Evolutionary conservation across 257 asterid species (phyloP).

Genomic region (Ehretia macrophylla): DNA sequence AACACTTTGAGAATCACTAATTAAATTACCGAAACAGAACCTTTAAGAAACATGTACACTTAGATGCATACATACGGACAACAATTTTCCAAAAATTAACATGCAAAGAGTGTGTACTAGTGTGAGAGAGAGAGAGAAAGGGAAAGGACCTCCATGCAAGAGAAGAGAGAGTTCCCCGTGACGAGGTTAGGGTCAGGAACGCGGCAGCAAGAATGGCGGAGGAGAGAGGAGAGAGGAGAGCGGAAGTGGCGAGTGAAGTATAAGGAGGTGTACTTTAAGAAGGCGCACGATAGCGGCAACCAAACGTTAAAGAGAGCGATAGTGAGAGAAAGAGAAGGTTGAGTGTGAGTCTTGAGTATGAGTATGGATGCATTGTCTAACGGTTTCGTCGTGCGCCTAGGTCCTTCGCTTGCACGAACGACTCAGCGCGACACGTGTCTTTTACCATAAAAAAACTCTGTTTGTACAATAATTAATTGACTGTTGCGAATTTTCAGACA

Average conservation of each 20-base stretch:
- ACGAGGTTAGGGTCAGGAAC: constrained; percentile 21
- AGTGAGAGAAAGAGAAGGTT: constrained; percentile 3
- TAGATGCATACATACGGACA: too few relatives aligned
- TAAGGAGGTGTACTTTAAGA: constrained; percentile 15
- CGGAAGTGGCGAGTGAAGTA: constrained; percentile 21
- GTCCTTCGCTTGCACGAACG: too few relatives aligned
- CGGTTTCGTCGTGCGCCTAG: too few relatives aligned
- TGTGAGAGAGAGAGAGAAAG: not conserved
- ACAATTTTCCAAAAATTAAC: too few relatives aligned
- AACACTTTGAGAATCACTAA: not conserved
- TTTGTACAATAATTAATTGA: too few relatives aligned
- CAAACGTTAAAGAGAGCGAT: constrained; percentile 22
- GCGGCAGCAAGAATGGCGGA: constrained; percentile 32
- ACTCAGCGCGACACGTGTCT: too few relatives aligned
- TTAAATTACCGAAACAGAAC: not conserved
- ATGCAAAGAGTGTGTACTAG: not conserved
- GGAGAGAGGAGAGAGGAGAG: constrained; percentile 26
- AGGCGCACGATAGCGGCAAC: constrained; percentile 58
- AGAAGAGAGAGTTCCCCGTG: constrained; percentile 67
- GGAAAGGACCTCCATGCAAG: constrained; percentile 68
- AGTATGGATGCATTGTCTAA: too few relatives aligned
- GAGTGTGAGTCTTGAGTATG: constrained; percentile 3
- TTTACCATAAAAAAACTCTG: too few relatives aligned
- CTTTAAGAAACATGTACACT: not conserved
- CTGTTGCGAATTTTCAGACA: too few relatives aligned